Conservation (phyloP, 2,329 filamentous ascomycete genomes). For the Talaromyces sp. region DNA sequence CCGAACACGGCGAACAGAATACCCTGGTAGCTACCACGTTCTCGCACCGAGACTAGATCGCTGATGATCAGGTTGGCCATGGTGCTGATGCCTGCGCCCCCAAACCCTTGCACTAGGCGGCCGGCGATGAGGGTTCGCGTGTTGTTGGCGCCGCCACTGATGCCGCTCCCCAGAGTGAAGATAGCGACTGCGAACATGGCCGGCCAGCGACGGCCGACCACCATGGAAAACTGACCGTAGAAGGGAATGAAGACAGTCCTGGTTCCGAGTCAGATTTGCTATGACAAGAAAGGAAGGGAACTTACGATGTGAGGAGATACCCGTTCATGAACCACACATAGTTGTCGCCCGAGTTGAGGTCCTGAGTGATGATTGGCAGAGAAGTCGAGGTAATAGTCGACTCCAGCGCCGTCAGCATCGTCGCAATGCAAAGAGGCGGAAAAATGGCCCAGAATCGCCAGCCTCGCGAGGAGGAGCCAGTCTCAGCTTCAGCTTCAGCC, state of each 20-base stretch:
- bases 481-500: too few species aligned
- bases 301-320: conserved; percentile 26
- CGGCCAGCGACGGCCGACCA: conserved; percentile 48
- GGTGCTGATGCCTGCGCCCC: conserved; percentile 39
- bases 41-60: conserved; percentile 41
- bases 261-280: not conserved
- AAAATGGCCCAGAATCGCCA: conserved; percentile 26
- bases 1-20: conserved; percentile 17
- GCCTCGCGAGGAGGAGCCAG: too few species aligned
- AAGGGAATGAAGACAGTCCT: conserved; percentile 45
- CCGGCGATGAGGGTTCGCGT: conserved; percentile 49
- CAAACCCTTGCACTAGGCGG: conserved; percentile 52
- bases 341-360: conserved; percentile 24
- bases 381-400: conserved; percentile 37
- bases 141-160: conserved; percentile 46
- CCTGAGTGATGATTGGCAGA: conserved; percentile 33
- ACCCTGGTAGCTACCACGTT: conserved; percentile 24
- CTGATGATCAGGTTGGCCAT: conserved; percentile 42
- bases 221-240: conserved; percentile 46
- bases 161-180: conserved; percentile 50
- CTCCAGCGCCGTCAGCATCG: conserved; percentile 31
- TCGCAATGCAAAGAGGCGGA: conserved; percentile 19
- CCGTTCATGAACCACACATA: conserved; percentile 34
- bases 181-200: conserved; percentile 38
- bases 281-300: not conserved